These are phyloP conservation scores for Xylaria arbuscula DNA, from an alignment of 2,329 filamentous ascomycete genomes.

Conservation along the genomic window DNA sequence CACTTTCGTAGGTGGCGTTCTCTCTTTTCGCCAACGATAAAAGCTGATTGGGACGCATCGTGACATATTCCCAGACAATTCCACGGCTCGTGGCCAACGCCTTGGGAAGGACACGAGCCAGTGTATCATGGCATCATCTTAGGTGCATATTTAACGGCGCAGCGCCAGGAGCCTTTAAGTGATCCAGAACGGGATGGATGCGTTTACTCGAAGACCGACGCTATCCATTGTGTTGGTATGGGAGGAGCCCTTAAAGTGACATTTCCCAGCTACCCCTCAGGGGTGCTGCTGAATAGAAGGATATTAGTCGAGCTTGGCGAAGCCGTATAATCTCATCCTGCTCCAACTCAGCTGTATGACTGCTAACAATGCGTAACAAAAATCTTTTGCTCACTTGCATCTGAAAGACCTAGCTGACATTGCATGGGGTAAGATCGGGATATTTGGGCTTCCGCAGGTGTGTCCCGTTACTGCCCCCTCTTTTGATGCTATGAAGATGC, in stretches of 20 bases:
- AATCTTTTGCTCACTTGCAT: background rate
- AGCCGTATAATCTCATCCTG: constrained; percentile 8
- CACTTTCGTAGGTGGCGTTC: constrained; percentile 20
- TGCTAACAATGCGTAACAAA: constrained; percentile 2
- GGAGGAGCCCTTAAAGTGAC: background rate
- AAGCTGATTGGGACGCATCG: constrained; percentile 19
- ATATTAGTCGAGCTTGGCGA: constrained; percentile 1
- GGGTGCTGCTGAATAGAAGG: constrained; percentile 21
- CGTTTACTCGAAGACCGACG: constrained; percentile 13
- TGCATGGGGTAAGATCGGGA: background rate
- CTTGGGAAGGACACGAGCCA: constrained; percentile 17
- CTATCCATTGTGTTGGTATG: constrained; percentile 3
- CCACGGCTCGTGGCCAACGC: constrained; percentile 5
- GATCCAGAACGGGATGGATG: constrained; percentile 13
- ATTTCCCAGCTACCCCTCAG: constrained; percentile 5
- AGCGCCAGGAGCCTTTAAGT: constrained; percentile 12
- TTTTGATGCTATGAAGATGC: background rate
- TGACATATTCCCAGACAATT: background rate
- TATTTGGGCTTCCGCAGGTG: background rate
- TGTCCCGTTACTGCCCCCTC: background rate
- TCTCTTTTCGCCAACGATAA: background rate
- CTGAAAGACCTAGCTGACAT: constrained; percentile 1
- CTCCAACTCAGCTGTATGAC: constrained; percentile 15
- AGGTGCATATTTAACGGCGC: constrained; percentile 17
- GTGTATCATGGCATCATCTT: constrained; percentile 22